phyloP scores from a whole-genome alignment of 108 stramenopile genomes.

The Craspedostauros australis region DNA sequence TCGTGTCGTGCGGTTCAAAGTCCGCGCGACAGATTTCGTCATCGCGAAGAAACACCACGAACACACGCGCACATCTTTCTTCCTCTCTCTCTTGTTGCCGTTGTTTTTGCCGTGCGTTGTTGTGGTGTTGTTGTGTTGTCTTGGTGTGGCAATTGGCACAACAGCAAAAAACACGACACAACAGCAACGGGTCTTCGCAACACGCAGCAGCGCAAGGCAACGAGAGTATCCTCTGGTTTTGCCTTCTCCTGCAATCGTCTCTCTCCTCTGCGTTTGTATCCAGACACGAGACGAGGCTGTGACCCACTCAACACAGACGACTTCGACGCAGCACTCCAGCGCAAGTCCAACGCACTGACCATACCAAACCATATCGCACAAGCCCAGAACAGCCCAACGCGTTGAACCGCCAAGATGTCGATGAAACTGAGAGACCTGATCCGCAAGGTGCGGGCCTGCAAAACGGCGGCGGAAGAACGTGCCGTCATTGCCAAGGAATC shows the following conservation, averaged over 20 bases:
- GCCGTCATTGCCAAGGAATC: slow-evolving; percentile 98
- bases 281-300: no score
- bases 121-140: background rate
- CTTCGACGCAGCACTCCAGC: background rate
- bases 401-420: slow-evolving; percentile 58
- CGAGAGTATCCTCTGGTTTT: background rate
- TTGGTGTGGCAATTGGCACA: background rate
- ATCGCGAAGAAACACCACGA: no score
- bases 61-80: no score
- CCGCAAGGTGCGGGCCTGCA: slow-evolving; percentile 98
- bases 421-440: slow-evolving; percentile 98
- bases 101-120: no score
- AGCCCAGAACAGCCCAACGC: background rate
- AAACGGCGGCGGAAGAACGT: slow-evolving; percentile 99
- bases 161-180: background rate
- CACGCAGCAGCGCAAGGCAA: background rate
- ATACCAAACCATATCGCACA: background rate
- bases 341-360: background rate
- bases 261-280: no score
- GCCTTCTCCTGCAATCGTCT: no score
- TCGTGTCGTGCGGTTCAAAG: no score
- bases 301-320: no score
- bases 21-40: no score
- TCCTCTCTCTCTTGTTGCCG: no score
- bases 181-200: background rate